Evolutionary conservation across 2,329 filamentous ascomycete genomes (phyloP).

Genomic region (Ramichloridium luteum): DNA sequence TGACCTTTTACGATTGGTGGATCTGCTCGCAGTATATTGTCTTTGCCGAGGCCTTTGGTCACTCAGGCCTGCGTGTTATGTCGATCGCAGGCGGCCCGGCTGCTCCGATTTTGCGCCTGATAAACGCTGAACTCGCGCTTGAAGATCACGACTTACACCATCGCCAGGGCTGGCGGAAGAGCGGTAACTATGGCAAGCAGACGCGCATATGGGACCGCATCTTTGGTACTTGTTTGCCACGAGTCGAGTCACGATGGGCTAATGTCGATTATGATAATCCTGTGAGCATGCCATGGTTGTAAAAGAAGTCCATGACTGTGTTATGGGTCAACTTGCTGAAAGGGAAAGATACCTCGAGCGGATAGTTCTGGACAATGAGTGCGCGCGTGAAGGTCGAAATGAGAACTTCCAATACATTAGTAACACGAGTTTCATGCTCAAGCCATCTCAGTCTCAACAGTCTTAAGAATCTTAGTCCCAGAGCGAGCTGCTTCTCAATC

Average conservation of each 20-base stretch:
- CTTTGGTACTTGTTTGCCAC: conserved; percentile 18
- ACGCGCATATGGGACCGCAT: conserved; percentile 10
- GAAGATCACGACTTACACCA: conserved; percentile 31
- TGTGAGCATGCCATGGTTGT: conserved; percentile 9
- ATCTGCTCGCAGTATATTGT: conserved; percentile 32
- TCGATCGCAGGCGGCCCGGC: conserved; percentile 23
- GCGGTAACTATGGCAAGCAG: conserved; percentile 27
- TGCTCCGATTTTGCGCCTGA: conserved; percentile 21
- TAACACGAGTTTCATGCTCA: too few species aligned
- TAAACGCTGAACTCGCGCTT: conserved; percentile 27
- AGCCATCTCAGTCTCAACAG: too few species aligned
- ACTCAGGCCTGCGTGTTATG: conserved; percentile 28
- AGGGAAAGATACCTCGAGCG: too few species aligned
- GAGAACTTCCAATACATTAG: too few species aligned
- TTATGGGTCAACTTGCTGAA: too few species aligned
- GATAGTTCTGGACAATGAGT: too few species aligned
- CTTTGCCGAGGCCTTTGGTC: conserved; percentile 27
- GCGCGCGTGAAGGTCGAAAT: too few species aligned
- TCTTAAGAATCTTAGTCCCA: too few species aligned
- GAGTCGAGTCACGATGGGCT: conserved; percentile 23
- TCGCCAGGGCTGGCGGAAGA: conserved; percentile 25
- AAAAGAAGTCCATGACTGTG: too few species aligned
- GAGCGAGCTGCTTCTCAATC: too few species aligned
- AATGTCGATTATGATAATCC: conserved; percentile 9
- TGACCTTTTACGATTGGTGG: conserved; percentile 37